Evolutionary conservation across 2,329 filamentous ascomycete species (phyloP).

Genomic region (Clonostachys rhizophaga): DNA sequence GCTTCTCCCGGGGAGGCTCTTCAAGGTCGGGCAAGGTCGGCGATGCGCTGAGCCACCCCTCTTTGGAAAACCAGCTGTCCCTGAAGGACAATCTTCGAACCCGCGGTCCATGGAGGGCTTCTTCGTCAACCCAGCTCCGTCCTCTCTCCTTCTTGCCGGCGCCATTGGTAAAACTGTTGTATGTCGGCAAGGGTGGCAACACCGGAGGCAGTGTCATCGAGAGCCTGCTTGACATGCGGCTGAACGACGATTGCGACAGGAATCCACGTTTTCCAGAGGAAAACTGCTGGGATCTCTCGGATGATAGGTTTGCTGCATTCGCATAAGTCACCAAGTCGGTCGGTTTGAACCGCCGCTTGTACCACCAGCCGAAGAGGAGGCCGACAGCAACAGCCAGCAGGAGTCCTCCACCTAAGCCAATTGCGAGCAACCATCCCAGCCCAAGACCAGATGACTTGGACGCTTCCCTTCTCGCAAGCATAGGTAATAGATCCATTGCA

Average conservation of each 20-base stretch:
- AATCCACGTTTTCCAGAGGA: constrained; percentile 10
- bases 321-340: not conserved
- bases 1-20: not conserved
- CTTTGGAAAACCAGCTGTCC: constrained; percentile 20
- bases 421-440: constrained; percentile 33
- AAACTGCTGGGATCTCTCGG: not conserved
- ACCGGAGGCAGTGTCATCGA: constrained; percentile 13
- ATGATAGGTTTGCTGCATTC: not conserved
- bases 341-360: constrained; percentile 14
- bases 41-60: constrained; percentile 8
- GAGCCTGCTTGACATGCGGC: not conserved
- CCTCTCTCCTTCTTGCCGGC: not conserved
- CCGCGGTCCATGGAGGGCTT: constrained; percentile 42
- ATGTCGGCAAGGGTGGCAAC: constrained; percentile 23
- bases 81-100: constrained; percentile 22
- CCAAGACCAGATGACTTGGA: constrained; percentile 11
- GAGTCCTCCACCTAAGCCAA: constrained; percentile 41
- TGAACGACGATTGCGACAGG: not conserved
- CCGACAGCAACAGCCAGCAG: constrained; percentile 36
- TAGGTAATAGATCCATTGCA: not conserved
- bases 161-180: constrained; percentile 14
- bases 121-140: constrained; percentile 40
- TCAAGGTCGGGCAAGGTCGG: constrained; percentile 27
- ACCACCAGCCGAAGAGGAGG: constrained; percentile 31
- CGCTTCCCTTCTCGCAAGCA: not conserved